Base-by-base conservation (phyloP, 805 yeast species). In the Komagataella pastoris region DNA sequence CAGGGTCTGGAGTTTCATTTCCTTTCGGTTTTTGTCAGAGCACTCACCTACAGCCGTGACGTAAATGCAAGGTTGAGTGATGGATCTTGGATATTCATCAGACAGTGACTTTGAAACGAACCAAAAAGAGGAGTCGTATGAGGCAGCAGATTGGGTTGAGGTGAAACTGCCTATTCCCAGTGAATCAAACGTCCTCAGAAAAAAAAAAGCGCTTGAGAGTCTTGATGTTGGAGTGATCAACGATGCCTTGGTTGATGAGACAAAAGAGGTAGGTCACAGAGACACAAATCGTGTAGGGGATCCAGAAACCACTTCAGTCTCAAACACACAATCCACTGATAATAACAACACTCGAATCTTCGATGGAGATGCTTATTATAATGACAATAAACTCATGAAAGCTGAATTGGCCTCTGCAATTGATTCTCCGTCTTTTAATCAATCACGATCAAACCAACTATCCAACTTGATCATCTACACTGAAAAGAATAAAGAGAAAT, bases 391-490 rank as follows among this genome's bases (percentile, higher is more conserved):
- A 30, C 40, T 30, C 14, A 30, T 30, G 40, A 30, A 30, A 30
- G 40, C 14, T 10, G 40, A 30, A 12, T 30, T 30, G 40, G 40
- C 40, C 14, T 30, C n/a, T 10, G 3, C 7, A 30, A 30, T 14
- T 3, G 14, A 30, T 8, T 10, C 40, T 10, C 40, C 40, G 6
- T 30, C 40, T 3, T 30, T 30, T 12, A 30, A 5, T 30, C 7
- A 30, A 30, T 30, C 55, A 7, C 68, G 70, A 18, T 61, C 62
- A 48, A 67, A 67, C 53, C 69, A 65, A 48, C 54, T 67, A 19
- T 55, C 63, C 18, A 58, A 57, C 18, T 57, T 68, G 46, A 62
- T 66, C 23, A 56, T 57, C 18, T 64, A 61, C 51, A 65, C 67
- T 1, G 61, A 62, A 47, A 54, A 54, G 14, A 63, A 65, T 51